A percentile compares a stretch with the other conserved stretches of the same genome.
Evolutionary conservation across 2,329 filamentous ascomycete genomes (phyloP).

Genomic region (Penicillium sp.): DNA sequence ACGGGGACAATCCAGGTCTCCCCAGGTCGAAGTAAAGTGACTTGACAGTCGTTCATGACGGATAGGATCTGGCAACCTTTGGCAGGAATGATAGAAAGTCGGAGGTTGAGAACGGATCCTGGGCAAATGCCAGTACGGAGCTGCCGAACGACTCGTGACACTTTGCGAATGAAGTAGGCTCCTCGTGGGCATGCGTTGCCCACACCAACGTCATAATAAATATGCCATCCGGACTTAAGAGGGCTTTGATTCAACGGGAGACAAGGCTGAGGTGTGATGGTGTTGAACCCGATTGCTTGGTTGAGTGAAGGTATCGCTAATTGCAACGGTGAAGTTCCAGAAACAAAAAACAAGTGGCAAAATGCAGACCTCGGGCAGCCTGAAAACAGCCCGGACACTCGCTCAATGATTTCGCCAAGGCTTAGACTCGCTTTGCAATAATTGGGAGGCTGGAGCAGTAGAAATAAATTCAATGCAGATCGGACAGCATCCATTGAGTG

Average conservation of each 20-base stretch:
- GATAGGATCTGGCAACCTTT: constrained; percentile 25
- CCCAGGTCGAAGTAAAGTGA: constrained; percentile 27
- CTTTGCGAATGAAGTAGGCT: constrained; percentile 19
- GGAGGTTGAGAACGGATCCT: constrained; percentile 26
- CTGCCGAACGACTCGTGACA: constrained; percentile 25
- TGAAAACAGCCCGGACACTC: constrained; percentile 25
- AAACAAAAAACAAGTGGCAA: constrained; percentile 36
- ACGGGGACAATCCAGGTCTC: constrained; percentile 32
- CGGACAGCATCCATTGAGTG: constrained; percentile 21
- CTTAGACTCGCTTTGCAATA: constrained; percentile 5
- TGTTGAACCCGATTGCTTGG: constrained; percentile 32
- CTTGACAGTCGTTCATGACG: constrained; percentile 16
- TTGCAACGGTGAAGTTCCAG: constrained; percentile 19
- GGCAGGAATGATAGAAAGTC: constrained; percentile 21
- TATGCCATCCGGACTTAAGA: constrained; percentile 29
- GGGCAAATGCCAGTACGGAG: constrained; percentile 30
- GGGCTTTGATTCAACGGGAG: constrained; percentile 17
- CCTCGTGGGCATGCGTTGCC: constrained; percentile 11
- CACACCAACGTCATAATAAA: constrained; percentile 20
- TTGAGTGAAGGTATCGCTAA: constrained; percentile 22
- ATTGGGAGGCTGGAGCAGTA: constrained; percentile 11
- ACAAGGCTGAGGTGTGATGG: constrained; percentile 29
- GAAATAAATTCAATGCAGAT: constrained; percentile 20
- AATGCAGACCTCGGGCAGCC: constrained; percentile 23
- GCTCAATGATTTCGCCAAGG: constrained; percentile 22